Conservation (phyloP, 2,329 filamentous ascomycete genomes). For the Ophiostoma novo-ulmi region DNA sequence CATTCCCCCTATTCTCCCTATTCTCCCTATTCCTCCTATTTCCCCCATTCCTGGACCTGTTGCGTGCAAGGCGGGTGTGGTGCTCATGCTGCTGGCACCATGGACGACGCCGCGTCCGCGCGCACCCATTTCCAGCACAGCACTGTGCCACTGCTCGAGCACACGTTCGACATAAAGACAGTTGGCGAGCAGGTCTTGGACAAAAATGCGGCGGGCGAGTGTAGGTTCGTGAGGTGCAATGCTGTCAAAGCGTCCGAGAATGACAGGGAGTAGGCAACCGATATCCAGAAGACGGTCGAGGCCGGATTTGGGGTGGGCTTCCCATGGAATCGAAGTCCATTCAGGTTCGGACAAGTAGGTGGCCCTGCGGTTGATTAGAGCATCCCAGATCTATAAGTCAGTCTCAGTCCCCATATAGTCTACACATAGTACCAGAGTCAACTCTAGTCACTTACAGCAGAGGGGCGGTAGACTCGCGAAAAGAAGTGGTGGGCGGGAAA, state of each 20-base stretch:
- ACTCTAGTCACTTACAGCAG: conserved; percentile 41
- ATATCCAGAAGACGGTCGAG: conserved; percentile 52
- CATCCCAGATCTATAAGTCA: conserved; percentile 35
- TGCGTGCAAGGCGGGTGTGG: background rate
- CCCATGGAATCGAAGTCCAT: conserved; percentile 51
- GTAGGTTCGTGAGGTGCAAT: conserved; percentile 40
- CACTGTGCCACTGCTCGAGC: conserved; percentile 45
- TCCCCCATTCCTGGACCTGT: background rate
- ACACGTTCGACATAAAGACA: conserved; percentile 46
- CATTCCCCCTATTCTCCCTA: background rate
- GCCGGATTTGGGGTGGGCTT: conserved; percentile 45
- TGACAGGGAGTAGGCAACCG: conserved; percentile 42
- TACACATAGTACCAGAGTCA: too few relatives aligned
- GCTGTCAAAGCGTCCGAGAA: conserved; percentile 44
- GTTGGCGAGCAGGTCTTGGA: conserved; percentile 45
- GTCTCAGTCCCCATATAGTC: background rate
- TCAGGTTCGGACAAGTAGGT: conserved; percentile 49
- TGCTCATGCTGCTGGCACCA: conserved; percentile 5
- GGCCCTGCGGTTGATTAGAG: conserved; percentile 46
- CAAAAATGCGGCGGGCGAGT: conserved; percentile 40
- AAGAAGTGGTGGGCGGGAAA: conserved; percentile 58
- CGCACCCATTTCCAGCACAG: conserved; percentile 30
- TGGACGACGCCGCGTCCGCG: conserved; percentile 19
- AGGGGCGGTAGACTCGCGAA: conserved; percentile 49
- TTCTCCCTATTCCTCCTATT: too few relatives aligned